Conservation (phyloP, 2,329 filamentous ascomycete species). For the Epichloe hybrida region DNA sequence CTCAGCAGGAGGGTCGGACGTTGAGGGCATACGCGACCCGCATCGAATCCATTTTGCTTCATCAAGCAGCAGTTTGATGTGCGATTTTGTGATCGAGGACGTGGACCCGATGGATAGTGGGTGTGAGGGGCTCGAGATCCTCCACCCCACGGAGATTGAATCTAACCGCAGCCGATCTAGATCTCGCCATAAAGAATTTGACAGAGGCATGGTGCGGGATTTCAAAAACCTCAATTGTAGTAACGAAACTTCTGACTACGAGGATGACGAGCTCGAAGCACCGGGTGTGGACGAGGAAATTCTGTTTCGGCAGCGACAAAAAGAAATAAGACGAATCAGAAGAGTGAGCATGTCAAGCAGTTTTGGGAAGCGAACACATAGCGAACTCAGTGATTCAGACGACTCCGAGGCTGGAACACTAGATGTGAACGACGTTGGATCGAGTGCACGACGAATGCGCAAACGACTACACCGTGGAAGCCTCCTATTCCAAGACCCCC, state of each 20-base stretch:
- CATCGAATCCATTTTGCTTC: conserved; percentile 7
- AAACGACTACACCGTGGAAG: conserved; percentile 33
- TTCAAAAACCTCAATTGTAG: conserved; percentile 33
- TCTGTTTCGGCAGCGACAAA: conserved; percentile 27
- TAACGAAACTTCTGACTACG: conserved; percentile 23
- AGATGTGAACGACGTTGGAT: conserved; percentile 30
- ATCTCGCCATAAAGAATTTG: conserved; percentile 25
- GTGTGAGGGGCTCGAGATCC: conserved; percentile 26
- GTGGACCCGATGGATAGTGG: conserved; percentile 33
- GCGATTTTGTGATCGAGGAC: conserved; percentile 31
- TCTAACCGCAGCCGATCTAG: conserved; percentile 28
- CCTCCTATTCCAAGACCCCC: conserved; percentile 37
- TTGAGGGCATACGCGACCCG: conserved; percentile 1
- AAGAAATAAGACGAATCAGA: conserved; percentile 29
- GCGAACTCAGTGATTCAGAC: conserved; percentile 39
- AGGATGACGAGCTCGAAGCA: conserved; percentile 17
- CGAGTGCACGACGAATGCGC: conserved; percentile 33
- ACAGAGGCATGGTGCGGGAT: conserved; percentile 29
- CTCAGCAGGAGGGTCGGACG: background rate
- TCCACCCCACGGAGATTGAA: conserved; percentile 34
- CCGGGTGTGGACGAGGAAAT: conserved; percentile 22
- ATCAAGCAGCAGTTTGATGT: conserved; percentile 8
- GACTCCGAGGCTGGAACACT: conserved; percentile 24
- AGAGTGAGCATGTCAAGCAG: conserved; percentile 39
- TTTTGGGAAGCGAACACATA: conserved; percentile 40